Conservation (phyloP, 2,329 filamentous ascomycete species). For the Sordariomycetes sp. region DNA sequence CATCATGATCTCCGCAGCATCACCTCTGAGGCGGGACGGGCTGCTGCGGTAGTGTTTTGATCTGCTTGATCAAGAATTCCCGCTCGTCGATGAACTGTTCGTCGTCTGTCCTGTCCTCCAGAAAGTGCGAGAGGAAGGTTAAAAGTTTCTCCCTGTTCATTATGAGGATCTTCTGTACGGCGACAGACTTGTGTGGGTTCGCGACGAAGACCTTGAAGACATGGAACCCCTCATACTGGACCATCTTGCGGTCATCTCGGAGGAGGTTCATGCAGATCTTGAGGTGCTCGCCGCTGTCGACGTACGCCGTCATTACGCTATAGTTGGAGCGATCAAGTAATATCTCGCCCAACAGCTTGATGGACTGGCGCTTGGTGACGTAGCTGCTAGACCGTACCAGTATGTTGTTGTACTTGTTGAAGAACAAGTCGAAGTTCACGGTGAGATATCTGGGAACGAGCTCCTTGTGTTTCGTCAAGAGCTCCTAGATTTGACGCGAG, state of each 20-base stretch:
- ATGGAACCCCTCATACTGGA: slow-evolving; percentile 98
- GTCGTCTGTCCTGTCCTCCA: slow-evolving; percentile 91
- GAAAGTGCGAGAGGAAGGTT: slow-evolving; percentile 79
- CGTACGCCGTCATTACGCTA: slow-evolving; percentile 94
- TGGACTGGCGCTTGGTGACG: slow-evolving; percentile 95
- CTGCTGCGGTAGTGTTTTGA: slow-evolving; percentile 54
- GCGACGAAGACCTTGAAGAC: slow-evolving; percentile 99
- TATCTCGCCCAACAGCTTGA: slow-evolving; percentile 93
- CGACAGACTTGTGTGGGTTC: slow-evolving; percentile 95
- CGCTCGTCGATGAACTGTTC: slow-evolving; percentile 98
- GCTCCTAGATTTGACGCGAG: slow-evolving; percentile 50
- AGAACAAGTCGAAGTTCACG: slow-evolving; percentile 89
- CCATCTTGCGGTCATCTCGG: slow-evolving; percentile 94
- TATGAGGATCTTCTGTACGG: slow-evolving; percentile 88
- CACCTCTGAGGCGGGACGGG: slow-evolving; percentile 42
- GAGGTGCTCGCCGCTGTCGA: slow-evolving; percentile 87
- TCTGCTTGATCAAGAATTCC: slow-evolving; percentile 93
- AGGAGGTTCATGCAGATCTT: slow-evolving; percentile 98
- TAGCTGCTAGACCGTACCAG: slow-evolving; percentile 90
- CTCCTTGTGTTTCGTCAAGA: slow-evolving; percentile 87
- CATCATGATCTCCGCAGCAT: slow-evolving; percentile 2
- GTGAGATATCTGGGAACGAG: slow-evolving; percentile 80
- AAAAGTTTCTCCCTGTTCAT: slow-evolving; percentile 92
- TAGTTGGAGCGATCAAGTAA: slow-evolving; percentile 93
- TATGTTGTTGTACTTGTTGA: slow-evolving; percentile 76